Conservation (phyloP, 139 green algal species). For the Closterium sp. region DNA sequence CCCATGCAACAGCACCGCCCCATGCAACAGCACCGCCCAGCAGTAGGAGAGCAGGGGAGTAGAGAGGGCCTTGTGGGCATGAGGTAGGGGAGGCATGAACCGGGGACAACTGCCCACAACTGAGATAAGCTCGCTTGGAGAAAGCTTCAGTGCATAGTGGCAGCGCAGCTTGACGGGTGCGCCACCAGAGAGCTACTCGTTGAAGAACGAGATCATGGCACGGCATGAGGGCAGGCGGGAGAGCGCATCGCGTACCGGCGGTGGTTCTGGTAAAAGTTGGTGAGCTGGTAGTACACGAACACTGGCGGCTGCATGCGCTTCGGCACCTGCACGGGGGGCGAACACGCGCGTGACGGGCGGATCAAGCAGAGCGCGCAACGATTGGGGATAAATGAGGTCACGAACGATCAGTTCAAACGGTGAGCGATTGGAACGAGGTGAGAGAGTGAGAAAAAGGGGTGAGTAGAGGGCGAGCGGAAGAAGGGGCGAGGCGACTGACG, state of each 20-base stretch:
- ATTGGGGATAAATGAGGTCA: not conserved
- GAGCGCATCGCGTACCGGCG: constrained; percentile 51
- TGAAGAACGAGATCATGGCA: not conserved
- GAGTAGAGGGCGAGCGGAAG: not conserved
- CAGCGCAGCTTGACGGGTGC: not conserved
- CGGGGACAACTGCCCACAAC: not conserved
- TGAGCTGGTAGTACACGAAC: constrained; percentile 90
- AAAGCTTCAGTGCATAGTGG: too few species aligned
- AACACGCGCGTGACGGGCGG: not conserved
- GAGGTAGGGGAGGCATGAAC: not conserved
- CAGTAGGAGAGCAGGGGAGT: not conserved
- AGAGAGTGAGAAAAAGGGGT: not conserved
- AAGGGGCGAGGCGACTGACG: constrained; percentile 26
- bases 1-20: not conserved
- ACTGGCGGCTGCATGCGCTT: constrained; percentile 68
- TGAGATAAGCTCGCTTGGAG: not conserved
- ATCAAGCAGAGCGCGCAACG: not conserved
- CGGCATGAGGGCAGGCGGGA: not conserved
- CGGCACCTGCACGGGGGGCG: constrained; percentile 32
- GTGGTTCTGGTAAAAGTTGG: constrained; percentile 92
- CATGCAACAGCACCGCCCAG: not conserved
- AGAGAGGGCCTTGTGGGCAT: not conserved
- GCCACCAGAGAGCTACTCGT: not conserved
- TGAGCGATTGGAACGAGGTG: not conserved
- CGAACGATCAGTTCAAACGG: not conserved